Base-by-base conservation (phyloP, 371 early-diverging fungal species). In the Mucor irregularis region DNA sequence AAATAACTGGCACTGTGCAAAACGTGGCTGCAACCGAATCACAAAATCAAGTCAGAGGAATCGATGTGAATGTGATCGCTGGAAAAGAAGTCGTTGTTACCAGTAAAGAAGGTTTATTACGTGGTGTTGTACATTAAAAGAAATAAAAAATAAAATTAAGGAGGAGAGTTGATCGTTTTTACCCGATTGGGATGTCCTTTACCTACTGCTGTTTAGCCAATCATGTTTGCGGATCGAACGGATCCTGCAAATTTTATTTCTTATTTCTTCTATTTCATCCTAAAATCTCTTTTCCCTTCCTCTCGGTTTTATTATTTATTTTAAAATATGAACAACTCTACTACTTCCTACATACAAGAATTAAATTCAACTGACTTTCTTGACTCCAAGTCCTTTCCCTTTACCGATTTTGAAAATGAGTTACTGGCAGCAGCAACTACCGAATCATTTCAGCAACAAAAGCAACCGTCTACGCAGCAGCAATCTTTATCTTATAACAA, bases 11-110 rank as follows among this genome's bases (percentile, higher is more conserved):
- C 6, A 63, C 63, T 4, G 53, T 73, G 4, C 57, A 68, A 30
- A 77, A 74, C 43, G 68, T 69, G 2, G 77, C 69, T 29, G 44
- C 44, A 22, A 2, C 39, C 19, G 21, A 29, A 59, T 52, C 5
- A 54, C 58, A 19, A 43, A n/a, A n/a, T n/a, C 62, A 62, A 26
- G 60, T 69, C 14, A 58, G 66, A 39, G 74, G 77, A 5, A 71
- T 77, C 28, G 77, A 77, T 54, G 72, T 77, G 13, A 73, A 73
- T 37, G 77, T 77, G 14, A 68, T 77, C 25, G 74, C 67, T 9
- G 71, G 69, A 25, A 49, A 49, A 35, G 74, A 75, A 43, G 66
- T 77, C 3, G 77, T 77, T 3, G 74, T 77, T 16, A 77, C 77
- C 9, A 71, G 72, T 33, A 62, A 69, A 51, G 69, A 77, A 58